Conservation (phyloP, 768 basidiomycete genomes). For the Termitomyces sp. region DNA sequence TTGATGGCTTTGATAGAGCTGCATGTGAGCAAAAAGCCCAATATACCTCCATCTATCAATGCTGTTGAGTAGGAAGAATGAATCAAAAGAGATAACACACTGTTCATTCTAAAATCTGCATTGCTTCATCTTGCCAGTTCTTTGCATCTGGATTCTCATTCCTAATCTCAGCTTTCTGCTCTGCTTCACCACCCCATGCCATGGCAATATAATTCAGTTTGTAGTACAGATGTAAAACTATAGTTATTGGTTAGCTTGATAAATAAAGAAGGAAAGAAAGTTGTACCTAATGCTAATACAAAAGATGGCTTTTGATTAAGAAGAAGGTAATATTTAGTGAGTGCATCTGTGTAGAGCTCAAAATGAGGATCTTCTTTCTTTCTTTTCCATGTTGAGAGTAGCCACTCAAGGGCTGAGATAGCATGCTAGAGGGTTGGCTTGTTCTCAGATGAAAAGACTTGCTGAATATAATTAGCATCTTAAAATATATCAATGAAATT, state of each 20-base stretch:
- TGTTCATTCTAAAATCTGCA: slow-evolving; percentile 11
- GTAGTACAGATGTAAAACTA: slow-evolving; percentile 27
- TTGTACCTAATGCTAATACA: slow-evolving; percentile 11
- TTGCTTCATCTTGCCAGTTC: slow-evolving; percentile 19
- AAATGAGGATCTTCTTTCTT: neutral
- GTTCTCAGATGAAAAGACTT: neutral
- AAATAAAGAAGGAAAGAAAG: neutral
- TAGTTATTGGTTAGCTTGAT: neutral
- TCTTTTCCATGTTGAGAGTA: neutral
- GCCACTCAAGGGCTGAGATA: neutral
- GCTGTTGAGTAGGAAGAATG: neutral
- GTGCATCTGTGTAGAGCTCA: slow-evolving; percentile 4
- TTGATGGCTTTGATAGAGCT: no score
- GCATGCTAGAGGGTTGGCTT: neutral
- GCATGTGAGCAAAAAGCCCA: neutral
- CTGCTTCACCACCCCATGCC: slow-evolving; percentile 13
- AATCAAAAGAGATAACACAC: neutral
- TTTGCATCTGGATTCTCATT: slow-evolving; percentile 15
- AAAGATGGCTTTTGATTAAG: slow-evolving; percentile 11
- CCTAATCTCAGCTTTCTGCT: slow-evolving; percentile 15
- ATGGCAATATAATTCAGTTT: slow-evolving; percentile 23
- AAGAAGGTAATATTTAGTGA: slow-evolving; percentile 11
- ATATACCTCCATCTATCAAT: slow-evolving; percentile 14
- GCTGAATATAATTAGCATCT: no score
- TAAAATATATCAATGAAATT: neutral